Conservation (phyloP, 352 stramenopile genomes). For the Globisporangium rhizosaccharum region DNA sequence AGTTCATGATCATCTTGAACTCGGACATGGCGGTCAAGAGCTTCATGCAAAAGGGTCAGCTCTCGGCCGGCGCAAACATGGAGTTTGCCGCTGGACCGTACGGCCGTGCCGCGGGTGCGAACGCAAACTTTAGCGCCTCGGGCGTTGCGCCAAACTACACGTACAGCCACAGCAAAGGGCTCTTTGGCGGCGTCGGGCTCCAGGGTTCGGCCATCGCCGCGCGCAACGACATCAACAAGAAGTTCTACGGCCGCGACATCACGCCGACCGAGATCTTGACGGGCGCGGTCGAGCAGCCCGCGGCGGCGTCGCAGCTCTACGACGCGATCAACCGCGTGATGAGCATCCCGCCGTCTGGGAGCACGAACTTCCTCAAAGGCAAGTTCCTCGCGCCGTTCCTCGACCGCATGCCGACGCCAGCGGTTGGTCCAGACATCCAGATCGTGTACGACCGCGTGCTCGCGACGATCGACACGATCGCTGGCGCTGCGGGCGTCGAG, state of each 20-base stretch:
- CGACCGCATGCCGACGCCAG: constrained; percentile 67
- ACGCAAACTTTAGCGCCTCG: constrained; percentile 70
- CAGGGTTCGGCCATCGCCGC: constrained; percentile 80
- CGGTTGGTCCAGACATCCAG: constrained; percentile 71
- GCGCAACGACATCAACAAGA: constrained; percentile 78
- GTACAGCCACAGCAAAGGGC: constrained; percentile 84
- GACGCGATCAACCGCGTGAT: constrained; percentile 71
- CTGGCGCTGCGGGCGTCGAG: constrained; percentile 50
- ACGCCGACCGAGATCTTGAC: constrained; percentile 81
- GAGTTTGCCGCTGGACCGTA: constrained; percentile 81
- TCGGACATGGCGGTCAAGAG: constrained; percentile 90
- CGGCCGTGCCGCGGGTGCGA: constrained; percentile 65
- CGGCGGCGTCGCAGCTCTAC: constrained; percentile 77
- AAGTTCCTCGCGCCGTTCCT: constrained; percentile 64
- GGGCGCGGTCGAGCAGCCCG: constrained; percentile 73
- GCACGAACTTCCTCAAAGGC: constrained; percentile 40
- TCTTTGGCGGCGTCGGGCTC: constrained; percentile 78
- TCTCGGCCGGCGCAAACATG: constrained; percentile 79
- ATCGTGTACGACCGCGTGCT: constrained; percentile 83
- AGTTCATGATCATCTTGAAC: constrained; percentile 92
- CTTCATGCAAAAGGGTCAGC: constrained; percentile 81
- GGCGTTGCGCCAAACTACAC: constrained; percentile 84
- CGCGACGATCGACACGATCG: constrained; percentile 57
- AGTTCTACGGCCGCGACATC: constrained; percentile 87
- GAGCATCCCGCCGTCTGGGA: constrained; percentile 64